Base-by-base conservation (phyloP, 2,329 filamentous ascomycete genomes). In the Diaporthe vexans region DNA sequence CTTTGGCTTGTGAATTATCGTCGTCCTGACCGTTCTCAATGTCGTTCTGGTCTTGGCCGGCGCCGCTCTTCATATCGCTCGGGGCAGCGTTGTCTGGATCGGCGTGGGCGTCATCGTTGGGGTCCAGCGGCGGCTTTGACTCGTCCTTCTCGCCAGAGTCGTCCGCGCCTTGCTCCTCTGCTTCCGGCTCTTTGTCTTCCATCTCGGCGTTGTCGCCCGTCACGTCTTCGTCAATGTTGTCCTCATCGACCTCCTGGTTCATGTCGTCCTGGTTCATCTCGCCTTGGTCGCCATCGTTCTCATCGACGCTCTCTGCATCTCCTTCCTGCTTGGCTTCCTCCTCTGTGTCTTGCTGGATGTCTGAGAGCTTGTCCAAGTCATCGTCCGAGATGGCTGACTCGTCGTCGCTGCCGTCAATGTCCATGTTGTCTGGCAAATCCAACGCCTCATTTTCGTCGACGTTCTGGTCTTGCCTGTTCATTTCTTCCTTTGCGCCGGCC, bases 1-100 rank as follows among this genome's bases (percentile, higher is more conserved):
- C 87, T 68, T 91, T 90, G 75, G 86, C 87, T 77, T 90, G 85
- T 54, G 91, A 88, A 56, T 91, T 87, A 71, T 92, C 89, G 29
- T 92, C 89, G 33, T 81, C 77, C 17, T 79, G 77, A 1, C 80
- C 78, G 29, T 91, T 82, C n/a, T 93, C 88, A 78, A 89, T 87
- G 29, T 91, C 85, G 72, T 92, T 88, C 40, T 92, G 88, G 67
- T 93, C 90, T 72, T 92, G 89, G 63, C 93, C 92, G 67, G 91
- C 88, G 2, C 92, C 92, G 19, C 89, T 90, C 83, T 91, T 89
- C 57, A 90, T 87, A 71, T 93, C 91, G 81, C 89, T 93, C 9
- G 90, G 89, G 0, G 89, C 90, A 17, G 87, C 88, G 74, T 93
- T 89, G n/a, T 94, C 91, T 1, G 88, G 86, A 78, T 90, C 87